phyloP scores from a whole-genome alignment of 805 yeast genomes.

The Tetrapisispora iriomotensis region DNA sequence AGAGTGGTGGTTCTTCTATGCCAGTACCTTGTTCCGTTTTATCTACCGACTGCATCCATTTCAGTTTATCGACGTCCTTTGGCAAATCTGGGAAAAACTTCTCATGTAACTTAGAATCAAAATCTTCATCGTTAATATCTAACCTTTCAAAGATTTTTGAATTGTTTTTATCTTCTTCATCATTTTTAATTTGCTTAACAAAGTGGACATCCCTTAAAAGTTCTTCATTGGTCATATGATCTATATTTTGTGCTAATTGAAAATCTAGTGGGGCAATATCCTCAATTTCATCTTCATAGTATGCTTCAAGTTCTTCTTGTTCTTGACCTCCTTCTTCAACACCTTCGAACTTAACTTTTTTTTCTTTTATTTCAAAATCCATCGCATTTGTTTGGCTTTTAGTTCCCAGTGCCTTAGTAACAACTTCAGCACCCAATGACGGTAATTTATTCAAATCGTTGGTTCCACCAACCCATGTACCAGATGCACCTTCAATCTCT shows the following conservation, averaged over 20 bases:
- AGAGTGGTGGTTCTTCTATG: conserved; percentile 19
- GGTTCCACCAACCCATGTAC: conserved; percentile 30
- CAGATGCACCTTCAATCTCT: conserved; percentile 30
- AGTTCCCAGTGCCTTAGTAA: conserved; percentile 23
- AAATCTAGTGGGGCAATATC: conserved; percentile 42
- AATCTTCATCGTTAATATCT: conserved; percentile 69
- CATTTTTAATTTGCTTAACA: conserved; percentile 9
- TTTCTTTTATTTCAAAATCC: conserved; percentile 10
- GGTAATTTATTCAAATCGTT: conserved; percentile 17
- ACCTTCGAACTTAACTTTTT: no score
- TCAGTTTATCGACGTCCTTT: conserved; percentile 64
- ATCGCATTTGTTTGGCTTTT: neutral
- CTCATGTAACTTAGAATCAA: conserved; percentile 67
- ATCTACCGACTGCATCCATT: conserved; percentile 81
- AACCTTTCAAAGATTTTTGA: conserved; percentile 21
- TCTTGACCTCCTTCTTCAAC: conserved; percentile 3
- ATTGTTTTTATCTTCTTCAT: conserved; percentile 20
- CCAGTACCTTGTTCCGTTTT: conserved; percentile 18
- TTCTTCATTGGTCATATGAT: conserved; percentile 36
- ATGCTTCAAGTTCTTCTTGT: conserved; percentile 6
- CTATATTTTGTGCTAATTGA: conserved; percentile 38
- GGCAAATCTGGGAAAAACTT: conserved; percentile 88
- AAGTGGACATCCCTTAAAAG: conserved; percentile 42
- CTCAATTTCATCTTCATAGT: conserved; percentile 41
- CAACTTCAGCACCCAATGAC: conserved; percentile 20